These are phyloP conservation scores for Ceratocystis diversiconidia DNA, from an alignment of 2,329 filamentous ascomycete genomes.

Conservation along the genomic window DNA sequence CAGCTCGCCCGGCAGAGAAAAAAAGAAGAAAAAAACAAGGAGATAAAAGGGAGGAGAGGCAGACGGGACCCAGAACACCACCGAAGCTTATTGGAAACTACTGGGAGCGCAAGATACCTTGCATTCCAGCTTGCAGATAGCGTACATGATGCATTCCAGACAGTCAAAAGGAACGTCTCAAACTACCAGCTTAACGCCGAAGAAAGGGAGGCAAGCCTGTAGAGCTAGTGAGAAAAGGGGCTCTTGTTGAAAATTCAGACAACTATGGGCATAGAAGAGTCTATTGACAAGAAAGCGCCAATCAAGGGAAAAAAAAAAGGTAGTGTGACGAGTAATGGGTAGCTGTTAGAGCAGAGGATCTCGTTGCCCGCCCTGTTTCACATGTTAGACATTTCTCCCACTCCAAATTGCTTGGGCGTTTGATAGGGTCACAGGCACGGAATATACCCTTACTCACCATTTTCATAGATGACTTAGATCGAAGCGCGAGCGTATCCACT, in stretches of 20 bases:
- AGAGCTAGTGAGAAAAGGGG: background rate
- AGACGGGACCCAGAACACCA: background rate
- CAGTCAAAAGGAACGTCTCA: background rate
- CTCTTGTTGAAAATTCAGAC: too few relatives aligned
- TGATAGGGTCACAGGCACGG: too few relatives aligned
- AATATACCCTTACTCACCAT: background rate
- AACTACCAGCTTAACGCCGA: background rate
- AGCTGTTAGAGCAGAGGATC: too few relatives aligned
- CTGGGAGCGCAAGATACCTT: background rate
- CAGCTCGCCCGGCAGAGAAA: too few relatives aligned
- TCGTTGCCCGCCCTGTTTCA: too few relatives aligned
- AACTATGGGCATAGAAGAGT: too few relatives aligned
- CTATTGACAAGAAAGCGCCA: too few relatives aligned
- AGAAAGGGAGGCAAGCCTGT: background rate
- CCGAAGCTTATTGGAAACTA: background rate
- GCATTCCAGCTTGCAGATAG: conserved; percentile 1
- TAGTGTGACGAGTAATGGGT: too few relatives aligned
- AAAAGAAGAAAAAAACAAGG: too few relatives aligned
- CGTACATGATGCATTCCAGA: background rate
- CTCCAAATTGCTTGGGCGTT: too few relatives aligned
- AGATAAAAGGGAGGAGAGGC: background rate
- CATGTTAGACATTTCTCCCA: too few relatives aligned
- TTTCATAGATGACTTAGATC: conserved; percentile 12
- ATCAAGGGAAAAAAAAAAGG: too few relatives aligned
- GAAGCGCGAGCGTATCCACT: conserved; percentile 35